These are phyloP conservation scores for Combretum micranthum DNA, from an alignment of 345 rosid species.

Conservation along the genomic window DNA sequence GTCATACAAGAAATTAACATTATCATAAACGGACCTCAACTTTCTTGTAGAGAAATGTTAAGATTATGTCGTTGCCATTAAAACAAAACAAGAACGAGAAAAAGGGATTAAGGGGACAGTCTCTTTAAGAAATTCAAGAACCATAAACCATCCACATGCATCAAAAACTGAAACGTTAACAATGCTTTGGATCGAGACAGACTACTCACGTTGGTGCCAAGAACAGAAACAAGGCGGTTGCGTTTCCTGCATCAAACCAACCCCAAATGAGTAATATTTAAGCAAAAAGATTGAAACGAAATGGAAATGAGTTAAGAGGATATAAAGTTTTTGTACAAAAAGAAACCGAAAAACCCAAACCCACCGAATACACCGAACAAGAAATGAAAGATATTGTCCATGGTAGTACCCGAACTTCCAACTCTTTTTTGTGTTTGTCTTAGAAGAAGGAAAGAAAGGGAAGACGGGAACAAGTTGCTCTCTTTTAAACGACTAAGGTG, in stretches of 20 bases:
- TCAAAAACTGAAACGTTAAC: neutral
- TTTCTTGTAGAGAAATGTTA: too few species aligned
- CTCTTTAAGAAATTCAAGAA: neutral
- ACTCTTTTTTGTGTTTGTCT: neutral
- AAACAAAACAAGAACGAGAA: neutral
- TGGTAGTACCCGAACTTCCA: too few species aligned
- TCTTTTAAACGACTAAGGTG: too few species aligned
- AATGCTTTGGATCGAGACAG: neutral
- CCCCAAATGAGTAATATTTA: neutral
- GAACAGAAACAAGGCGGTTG: constrained; percentile 91
- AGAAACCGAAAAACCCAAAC: constrained; percentile 6
- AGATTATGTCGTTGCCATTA: too few species aligned
- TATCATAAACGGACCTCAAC: neutral
- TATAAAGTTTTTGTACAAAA: neutral
- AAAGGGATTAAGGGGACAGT: neutral
- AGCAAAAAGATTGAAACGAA: constrained; percentile 9
- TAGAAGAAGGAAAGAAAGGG: neutral
- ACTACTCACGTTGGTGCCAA: constrained; percentile 69
- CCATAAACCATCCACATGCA: neutral
- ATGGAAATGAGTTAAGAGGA: neutral
- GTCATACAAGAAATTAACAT: neutral
- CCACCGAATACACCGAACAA: constrained; percentile 85
- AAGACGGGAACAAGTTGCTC: neutral
- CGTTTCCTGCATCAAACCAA: constrained; percentile 61
- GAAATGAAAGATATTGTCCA: constrained; percentile 41